Evolutionary conservation across 495 filamentous ascomycete genomes (phyloP).

Genomic region (Tuber melanosporum): DNA sequence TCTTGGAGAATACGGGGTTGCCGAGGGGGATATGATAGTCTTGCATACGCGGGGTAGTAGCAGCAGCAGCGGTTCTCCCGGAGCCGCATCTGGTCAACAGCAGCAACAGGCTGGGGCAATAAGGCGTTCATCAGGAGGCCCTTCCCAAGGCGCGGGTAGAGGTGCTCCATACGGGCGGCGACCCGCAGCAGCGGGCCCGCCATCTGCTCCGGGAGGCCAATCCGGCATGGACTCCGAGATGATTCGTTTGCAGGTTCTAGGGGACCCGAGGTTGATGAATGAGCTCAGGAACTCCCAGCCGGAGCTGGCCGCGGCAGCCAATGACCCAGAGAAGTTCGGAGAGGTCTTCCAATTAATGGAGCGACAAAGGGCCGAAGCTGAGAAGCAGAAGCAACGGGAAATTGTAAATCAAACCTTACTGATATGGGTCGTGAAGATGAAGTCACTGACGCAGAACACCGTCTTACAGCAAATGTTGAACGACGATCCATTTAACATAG

Average conservation of each 20-base stretch:
- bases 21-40: slow-evolving; percentile 86
- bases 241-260: slow-evolving; percentile 71
- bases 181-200: slow-evolving; percentile 2
- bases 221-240: slow-evolving; percentile 65
- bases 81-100: slow-evolving; percentile 38
- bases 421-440: not conserved
- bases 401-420: slow-evolving; percentile 45
- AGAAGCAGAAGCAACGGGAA: slow-evolving; percentile 69
- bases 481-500: slow-evolving; percentile 83
- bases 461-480: slow-evolving; percentile 54
- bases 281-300: slow-evolving; percentile 64
- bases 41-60: slow-evolving; percentile 59
- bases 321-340: slow-evolving; percentile 69
- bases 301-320: slow-evolving; percentile 66
- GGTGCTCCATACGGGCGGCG: slow-evolving; percentile 21
- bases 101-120: slow-evolving; percentile 41
- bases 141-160: slow-evolving; percentile 13
- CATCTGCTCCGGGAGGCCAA: slow-evolving; percentile 12
- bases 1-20: slow-evolving; percentile 71
- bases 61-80: slow-evolving; percentile 41
- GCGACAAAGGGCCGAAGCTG: slow-evolving; percentile 60
- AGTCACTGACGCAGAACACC: slow-evolving; percentile 14
- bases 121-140: slow-evolving; percentile 16
- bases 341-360: slow-evolving; percentile 60
- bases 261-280: slow-evolving; percentile 63